phyloP scores from a whole-genome alignment of 2,329 filamentous ascomycete species.

The Elsinoe fawcettii region DNA sequence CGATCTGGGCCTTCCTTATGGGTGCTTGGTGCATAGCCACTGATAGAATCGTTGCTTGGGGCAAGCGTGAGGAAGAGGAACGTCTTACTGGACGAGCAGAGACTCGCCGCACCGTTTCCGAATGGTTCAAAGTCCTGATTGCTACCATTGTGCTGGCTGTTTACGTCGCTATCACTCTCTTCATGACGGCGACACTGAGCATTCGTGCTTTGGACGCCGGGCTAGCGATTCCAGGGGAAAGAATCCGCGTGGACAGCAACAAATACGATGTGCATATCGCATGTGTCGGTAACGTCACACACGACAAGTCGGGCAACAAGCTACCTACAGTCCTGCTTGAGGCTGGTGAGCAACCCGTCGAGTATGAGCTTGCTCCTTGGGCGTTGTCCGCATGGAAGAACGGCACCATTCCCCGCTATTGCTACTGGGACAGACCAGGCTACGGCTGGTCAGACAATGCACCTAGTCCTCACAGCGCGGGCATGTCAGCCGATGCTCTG shows the following conservation, averaged over 20 bases:
- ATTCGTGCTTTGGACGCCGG: constrained; percentile 73
- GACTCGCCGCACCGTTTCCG: constrained; percentile 67
- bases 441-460: constrained; percentile 85
- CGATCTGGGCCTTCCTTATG: constrained; percentile 75
- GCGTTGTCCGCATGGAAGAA: constrained; percentile 68
- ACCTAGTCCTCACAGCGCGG: constrained; percentile 84
- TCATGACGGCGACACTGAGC: constrained; percentile 72
- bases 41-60: constrained; percentile 80
- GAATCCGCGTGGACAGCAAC: constrained; percentile 71
- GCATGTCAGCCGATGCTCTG: constrained; percentile 82
- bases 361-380: constrained; percentile 71
- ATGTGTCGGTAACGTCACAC: constrained; percentile 65
- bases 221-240: constrained; percentile 63
- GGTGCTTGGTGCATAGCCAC: constrained; percentile 69
- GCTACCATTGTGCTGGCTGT: constrained; percentile 64
- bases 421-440: constrained; percentile 90
- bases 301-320: constrained; percentile 46
- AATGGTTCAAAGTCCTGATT: constrained; percentile 75
- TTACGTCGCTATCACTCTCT: constrained; percentile 59
- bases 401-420: constrained; percentile 79
- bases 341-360: constrained; percentile 70
- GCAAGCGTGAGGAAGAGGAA: constrained; percentile 87
- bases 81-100: constrained; percentile 83
- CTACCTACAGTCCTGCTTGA: constrained; percentile 81
- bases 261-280: constrained; percentile 84